A percentile compares a stretch with the other conserved stretches of the same genome.
These are phyloP conservation scores for Psophocarpus tetragonolobus DNA, from an alignment of 306 rosid species.

Conservation along the genomic window DNA sequence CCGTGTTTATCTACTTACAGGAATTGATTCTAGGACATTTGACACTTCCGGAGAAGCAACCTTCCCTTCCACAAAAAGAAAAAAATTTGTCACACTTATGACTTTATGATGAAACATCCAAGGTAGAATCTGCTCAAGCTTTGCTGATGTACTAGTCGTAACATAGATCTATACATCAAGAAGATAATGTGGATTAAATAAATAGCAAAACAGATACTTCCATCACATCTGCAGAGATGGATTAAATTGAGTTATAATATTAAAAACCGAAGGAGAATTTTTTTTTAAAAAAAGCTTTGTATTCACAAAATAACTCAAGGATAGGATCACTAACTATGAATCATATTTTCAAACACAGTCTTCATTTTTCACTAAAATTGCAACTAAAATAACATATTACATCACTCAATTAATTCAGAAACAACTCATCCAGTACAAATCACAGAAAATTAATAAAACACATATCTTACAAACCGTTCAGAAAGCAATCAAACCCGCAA, in stretches of 20 bases:
- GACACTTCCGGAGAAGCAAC: constrained; percentile 86
- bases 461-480: constrained; percentile 6
- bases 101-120: constrained; percentile 99
- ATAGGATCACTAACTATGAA: background rate
- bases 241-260: background rate
- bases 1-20: constrained; percentile 60
- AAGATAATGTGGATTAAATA: constrained; percentile 18
- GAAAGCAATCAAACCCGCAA: background rate
- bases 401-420: background rate
- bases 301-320: background rate
- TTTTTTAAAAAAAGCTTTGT: background rate
- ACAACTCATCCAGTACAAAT: background rate
- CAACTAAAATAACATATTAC: background rate
- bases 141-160: constrained; percentile 85
- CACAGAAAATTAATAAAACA: background rate
- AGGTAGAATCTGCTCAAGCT: constrained; percentile 93
- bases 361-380: background rate
- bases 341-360: background rate
- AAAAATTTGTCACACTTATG: constrained; percentile 78
- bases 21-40: constrained; percentile 79
- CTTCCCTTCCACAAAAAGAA: constrained; percentile 92
- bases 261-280: background rate
- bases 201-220: background rate
- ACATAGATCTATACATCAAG: constrained; percentile 67
- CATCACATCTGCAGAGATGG: background rate